Conservation (phyloP, 2,329 filamentous ascomycete species). For the Pseudocercospora crystallina region DNA sequence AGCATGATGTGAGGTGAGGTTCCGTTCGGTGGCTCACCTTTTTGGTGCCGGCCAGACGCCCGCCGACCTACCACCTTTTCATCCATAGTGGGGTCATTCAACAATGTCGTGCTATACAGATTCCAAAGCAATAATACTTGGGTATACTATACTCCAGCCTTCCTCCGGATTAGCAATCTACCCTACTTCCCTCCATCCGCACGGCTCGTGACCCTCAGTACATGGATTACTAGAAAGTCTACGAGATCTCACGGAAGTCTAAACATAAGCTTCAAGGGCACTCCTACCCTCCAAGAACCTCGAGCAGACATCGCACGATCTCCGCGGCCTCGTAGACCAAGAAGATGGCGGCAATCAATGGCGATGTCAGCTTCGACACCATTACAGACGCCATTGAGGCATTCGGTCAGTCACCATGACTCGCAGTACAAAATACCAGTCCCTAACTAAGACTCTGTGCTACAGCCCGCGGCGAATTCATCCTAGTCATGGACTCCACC, state of each 20-base stretch:
- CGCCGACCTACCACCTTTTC: too few species aligned
- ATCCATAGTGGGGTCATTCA: too few species aligned
- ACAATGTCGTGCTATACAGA: background rate
- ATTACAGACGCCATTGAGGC: conserved; percentile 48
- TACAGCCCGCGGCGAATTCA: conserved; percentile 69
- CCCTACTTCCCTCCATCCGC: conserved; percentile 6
- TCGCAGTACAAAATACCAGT: too few species aligned
- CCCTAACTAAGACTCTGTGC: background rate
- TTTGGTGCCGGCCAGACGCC: too few species aligned
- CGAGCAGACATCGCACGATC: too few species aligned
- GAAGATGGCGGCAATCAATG: conserved; percentile 30
- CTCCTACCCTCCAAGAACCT: background rate
- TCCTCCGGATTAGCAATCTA: background rate
- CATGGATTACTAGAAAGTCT: conserved; percentile 6
- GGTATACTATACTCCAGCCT: background rate
- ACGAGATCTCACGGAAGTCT: conserved; percentile 8
- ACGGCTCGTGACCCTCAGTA: conserved; percentile 1
- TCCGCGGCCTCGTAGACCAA: background rate
- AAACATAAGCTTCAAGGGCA: conserved; percentile 7
- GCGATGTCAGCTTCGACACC: conserved; percentile 42
- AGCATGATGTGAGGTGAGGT: too few species aligned
- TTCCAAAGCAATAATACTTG: conserved; percentile 1
- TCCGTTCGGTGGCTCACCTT: too few species aligned
- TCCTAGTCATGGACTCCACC: conserved; percentile 90
- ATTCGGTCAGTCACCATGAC: conserved; percentile 36